Percentiles rank a stretch among this genome's conserved stretches.
Evolutionary conservation across 306 rosid genomes (phyloP).

Genomic region (Sicyos edulis): DNA sequence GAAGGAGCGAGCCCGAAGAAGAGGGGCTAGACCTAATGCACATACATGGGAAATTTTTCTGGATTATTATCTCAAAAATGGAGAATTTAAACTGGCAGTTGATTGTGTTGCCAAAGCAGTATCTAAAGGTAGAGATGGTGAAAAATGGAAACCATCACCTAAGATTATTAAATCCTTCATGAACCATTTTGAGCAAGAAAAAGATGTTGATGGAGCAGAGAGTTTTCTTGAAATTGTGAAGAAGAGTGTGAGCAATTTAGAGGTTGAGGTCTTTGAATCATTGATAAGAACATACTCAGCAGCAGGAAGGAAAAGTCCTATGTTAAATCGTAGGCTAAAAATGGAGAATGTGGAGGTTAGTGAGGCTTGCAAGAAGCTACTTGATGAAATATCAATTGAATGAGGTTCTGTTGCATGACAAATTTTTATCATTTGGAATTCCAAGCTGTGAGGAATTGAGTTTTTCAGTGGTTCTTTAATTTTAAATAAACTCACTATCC

Average conservation of each 20-base stretch:
- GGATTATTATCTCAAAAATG: constrained; percentile 49
- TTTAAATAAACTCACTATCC: neutral
- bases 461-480: constrained; percentile 22
- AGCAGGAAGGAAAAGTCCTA: constrained; percentile 58
- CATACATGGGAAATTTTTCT: constrained; percentile 77
- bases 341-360: constrained; percentile 78
- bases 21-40: constrained; percentile 71
- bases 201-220: constrained; percentile 84
- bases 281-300: constrained; percentile 70
- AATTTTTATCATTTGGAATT: neutral
- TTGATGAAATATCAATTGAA: constrained; percentile 51
- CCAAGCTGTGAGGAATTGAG: constrained; percentile 17
- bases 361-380: constrained; percentile 55
- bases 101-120: too few species aligned
- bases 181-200: constrained; percentile 63
- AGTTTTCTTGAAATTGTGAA: constrained; percentile 58
- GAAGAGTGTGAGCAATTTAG: constrained; percentile 44
- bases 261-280: constrained; percentile 59
- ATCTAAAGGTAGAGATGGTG: constrained; percentile 23
- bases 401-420: constrained; percentile 30
- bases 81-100: constrained; percentile 43
- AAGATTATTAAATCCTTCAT: constrained; percentile 39
- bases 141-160: constrained; percentile 59
- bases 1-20: constrained; percentile 50
- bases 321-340: constrained; percentile 53